A percentile compares a stretch with the other conserved stretches of the same genome.
phyloP scores from a whole-genome alignment of 495 filamentous ascomycete genomes.

The Terfezia claveryi region DNA sequence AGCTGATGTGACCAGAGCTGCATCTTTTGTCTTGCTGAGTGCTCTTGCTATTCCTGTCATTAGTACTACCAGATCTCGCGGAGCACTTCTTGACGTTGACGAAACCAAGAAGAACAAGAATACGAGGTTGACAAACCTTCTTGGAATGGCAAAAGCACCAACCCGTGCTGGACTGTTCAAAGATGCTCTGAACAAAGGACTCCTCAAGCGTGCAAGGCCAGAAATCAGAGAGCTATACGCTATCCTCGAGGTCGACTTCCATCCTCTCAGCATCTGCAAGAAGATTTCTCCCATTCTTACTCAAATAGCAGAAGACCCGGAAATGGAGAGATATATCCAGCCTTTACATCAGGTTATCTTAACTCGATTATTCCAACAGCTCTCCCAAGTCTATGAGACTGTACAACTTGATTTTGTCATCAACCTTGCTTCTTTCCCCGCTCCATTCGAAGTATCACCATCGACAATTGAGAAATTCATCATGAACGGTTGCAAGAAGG shows the following conservation, averaged over 20 bases:
- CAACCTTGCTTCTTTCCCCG: slow-evolving; percentile 83
- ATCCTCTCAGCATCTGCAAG: slow-evolving; percentile 93
- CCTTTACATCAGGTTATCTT: slow-evolving; percentile 96
- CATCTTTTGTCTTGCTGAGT: slow-evolving; percentile 88
- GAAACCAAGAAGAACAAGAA: slow-evolving; percentile 98
- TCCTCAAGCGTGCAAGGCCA: slow-evolving; percentile 71
- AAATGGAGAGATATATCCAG: slow-evolving; percentile 89
- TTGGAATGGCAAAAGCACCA: slow-evolving; percentile 76
- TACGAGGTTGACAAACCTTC: slow-evolving; percentile 77
- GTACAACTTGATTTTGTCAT: slow-evolving; percentile 89
- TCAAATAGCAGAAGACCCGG: slow-evolving; percentile 80
- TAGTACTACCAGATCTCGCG: slow-evolving; percentile 87
- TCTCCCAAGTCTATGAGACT: slow-evolving; percentile 97
- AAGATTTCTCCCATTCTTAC: slow-evolving; percentile 93
- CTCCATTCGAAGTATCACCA: slow-evolving; percentile 81
- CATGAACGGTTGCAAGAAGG: slow-evolving; percentile 99
- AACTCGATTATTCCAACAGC: slow-evolving; percentile 92
- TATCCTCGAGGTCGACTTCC: slow-evolving; percentile 97
- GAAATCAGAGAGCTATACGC: slow-evolving; percentile 94
- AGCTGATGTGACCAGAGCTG: slow-evolving; percentile 64
- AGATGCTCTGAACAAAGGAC: slow-evolving; percentile 81
- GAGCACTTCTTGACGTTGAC: slow-evolving; percentile 87
- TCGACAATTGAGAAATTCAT: slow-evolving; percentile 98
- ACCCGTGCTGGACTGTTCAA: slow-evolving; percentile 83
- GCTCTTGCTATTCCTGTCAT: slow-evolving; percentile 95